phyloP scores from a whole-genome alignment of 108 stramenopile species.

The Nitzschia sp. region DNA sequence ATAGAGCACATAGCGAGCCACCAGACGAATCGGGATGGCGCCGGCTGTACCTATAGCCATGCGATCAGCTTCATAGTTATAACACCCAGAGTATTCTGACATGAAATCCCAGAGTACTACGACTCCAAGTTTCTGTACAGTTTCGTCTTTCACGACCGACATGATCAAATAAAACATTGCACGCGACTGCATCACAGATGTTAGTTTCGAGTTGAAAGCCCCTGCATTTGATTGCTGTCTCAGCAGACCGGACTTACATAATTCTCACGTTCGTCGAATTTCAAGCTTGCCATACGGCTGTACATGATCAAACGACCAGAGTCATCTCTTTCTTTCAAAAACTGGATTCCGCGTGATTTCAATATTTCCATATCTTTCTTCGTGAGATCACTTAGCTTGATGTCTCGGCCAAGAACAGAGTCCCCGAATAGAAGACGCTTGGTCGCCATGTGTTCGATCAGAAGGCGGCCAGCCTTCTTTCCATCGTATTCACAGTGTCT shows the following conservation, averaged over 20 bases:
- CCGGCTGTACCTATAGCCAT: not conserved
- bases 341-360: constrained; percentile 3
- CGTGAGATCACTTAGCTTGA: constrained; percentile 12
- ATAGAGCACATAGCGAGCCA: constrained; percentile 2
- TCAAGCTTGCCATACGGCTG: not conserved
- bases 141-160: constrained; percentile 4
- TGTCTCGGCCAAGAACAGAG: not conserved
- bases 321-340: constrained; percentile 1
- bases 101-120: constrained; percentile 10
- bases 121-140: constrained; percentile 11
- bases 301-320: constrained; percentile 11
- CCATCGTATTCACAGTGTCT: constrained; percentile 14
- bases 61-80: constrained; percentile 7
- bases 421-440: constrained; percentile 22
- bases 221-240: not conserved
- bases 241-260: constrained; percentile 11
- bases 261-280: not conserved
- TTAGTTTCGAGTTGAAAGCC: too few relatives aligned
- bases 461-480: constrained; percentile 4
- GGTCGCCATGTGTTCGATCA: constrained; percentile 7
- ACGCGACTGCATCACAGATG: constrained; percentile 1
- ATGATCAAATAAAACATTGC: constrained; percentile 9
- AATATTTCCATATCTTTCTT: constrained; percentile 5
- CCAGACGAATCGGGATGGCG: not conserved
- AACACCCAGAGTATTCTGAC: constrained; percentile 4